Percentiles rank a stretch among this genome's conserved stretches.
Conservation (phyloP, 768 basidiomycete genomes). For the Exidia glandulosa region DNA sequence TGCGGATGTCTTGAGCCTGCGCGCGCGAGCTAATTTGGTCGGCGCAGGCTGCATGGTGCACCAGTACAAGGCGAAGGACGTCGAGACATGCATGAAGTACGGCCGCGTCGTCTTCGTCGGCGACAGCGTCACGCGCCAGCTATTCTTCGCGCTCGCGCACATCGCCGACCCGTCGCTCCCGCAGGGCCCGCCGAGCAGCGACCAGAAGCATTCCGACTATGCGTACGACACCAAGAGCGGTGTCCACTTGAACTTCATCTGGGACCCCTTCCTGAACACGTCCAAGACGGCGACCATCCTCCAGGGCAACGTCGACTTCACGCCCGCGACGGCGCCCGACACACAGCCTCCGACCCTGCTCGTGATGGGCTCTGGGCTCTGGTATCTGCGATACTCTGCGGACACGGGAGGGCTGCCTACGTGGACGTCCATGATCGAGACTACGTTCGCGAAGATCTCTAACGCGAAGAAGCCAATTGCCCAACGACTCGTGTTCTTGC, state of each 20-base stretch:
- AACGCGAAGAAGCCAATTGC: conserved; percentile 34
- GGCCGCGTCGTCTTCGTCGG: conserved; percentile 67
- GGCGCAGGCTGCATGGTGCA: conserved; percentile 69
- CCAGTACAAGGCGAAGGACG: conserved; percentile 46
- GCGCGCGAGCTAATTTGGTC: conserved; percentile 5
- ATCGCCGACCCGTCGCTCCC: conserved; percentile 48
- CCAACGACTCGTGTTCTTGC: conserved; percentile 67
- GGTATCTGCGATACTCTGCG: conserved; percentile 74
- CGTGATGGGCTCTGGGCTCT: conserved; percentile 77
- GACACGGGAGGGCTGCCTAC: conserved; percentile 62
- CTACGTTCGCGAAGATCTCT: conserved; percentile 41
- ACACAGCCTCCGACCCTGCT: conserved; percentile 44
- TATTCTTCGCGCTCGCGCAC: conserved; percentile 68
- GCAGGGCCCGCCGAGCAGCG: conserved; percentile 38
- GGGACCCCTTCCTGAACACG: conserved; percentile 84
- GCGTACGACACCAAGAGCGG: conserved; percentile 33
- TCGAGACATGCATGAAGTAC: conserved; percentile 41
- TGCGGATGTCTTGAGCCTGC: conserved; percentile 18
- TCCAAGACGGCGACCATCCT: conserved; percentile 42
- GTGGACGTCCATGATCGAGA: conserved; percentile 69
- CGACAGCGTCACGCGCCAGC: conserved; percentile 69
- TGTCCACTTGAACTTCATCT: conserved; percentile 48
- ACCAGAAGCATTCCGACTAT: conserved; percentile 61
- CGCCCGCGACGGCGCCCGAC: conserved; percentile 13
- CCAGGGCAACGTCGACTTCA: conserved; percentile 9